Percentiles rank a stretch among this genome's conserved stretches.
Evolutionary conservation across 2,329 filamentous ascomycete genomes (phyloP).

Genomic region (Fusarium pilosicola): DNA sequence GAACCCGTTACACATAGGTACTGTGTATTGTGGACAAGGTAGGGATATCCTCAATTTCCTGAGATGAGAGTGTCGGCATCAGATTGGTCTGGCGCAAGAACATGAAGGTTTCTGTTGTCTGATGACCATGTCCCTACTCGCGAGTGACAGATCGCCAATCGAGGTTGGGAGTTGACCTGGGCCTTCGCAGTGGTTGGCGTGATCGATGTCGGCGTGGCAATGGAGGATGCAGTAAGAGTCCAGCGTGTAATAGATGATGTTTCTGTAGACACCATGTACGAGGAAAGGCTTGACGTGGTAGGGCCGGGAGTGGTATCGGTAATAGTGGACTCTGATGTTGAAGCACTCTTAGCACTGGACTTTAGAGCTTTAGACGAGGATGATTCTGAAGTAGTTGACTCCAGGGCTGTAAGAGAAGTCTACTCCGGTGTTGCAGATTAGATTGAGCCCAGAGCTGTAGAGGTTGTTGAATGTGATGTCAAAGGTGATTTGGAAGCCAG

Average conservation of each 20-base stretch:
- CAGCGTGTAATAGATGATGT: not conserved
- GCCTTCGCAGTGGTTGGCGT: not conserved
- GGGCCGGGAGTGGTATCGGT: too few species aligned
- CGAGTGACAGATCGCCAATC: not conserved
- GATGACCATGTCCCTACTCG: not conserved
- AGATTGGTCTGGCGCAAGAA: not conserved
- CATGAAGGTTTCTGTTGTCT: not conserved
- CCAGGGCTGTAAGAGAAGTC: not conserved
- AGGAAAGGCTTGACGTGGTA: not conserved
- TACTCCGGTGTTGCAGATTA: not conserved
- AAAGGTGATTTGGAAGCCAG: not conserved
- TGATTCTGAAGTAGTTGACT: not conserved
- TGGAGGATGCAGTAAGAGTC: not conserved
- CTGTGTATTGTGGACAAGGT: not conserved
- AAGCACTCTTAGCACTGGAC: not conserved
- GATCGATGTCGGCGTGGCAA: not conserved
- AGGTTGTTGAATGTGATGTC: not conserved
- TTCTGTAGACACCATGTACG: accelerated
- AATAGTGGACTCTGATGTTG: not conserved
- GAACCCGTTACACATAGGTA: not conserved
- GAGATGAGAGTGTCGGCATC: not conserved
- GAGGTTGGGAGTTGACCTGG: not conserved
- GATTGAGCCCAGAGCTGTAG: not conserved
- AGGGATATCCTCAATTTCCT: not conserved
- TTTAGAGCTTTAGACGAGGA: not conserved